Evolutionary conservation across 140 eudicot genomes (phyloP).

Genomic region (Bidens hawaiensis): DNA sequence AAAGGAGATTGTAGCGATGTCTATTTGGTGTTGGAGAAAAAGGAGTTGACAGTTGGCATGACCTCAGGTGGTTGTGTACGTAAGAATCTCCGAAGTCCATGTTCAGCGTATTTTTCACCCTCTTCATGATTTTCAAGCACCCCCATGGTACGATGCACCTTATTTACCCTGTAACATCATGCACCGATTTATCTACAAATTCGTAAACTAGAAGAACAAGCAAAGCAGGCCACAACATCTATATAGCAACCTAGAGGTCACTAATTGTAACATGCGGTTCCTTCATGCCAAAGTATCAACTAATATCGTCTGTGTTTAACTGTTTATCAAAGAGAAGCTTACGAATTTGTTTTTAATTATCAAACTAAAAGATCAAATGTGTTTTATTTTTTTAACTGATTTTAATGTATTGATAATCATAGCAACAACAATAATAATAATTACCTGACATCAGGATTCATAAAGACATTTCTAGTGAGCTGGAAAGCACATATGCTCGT

Average conservation of each 20-base stretch:
- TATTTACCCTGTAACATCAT: slow-evolving; percentile 51
- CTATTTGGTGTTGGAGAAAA: slow-evolving; percentile 57
- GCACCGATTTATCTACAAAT: neutral
- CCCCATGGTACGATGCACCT: slow-evolving; percentile 57
- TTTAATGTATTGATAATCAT: neutral
- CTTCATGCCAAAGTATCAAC: neutral
- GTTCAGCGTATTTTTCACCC: slow-evolving; percentile 78
- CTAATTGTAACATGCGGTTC: neutral
- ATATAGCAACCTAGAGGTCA: neutral
- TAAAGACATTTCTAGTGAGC: slow-evolving; percentile 65
- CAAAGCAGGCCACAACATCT: neutral
- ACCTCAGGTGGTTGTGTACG: slow-evolving; percentile 81
- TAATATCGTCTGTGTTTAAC: neutral
- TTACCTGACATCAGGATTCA: slow-evolving; percentile 93
- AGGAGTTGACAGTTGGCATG: slow-evolving; percentile 78
- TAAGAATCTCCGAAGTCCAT: slow-evolving; percentile 80
- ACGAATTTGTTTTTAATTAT: too few relatives aligned
- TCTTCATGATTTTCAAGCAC: slow-evolving; percentile 80
- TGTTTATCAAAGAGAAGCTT: neutral
- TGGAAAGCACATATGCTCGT: slow-evolving; percentile 75
- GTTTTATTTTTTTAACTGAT: neutral
- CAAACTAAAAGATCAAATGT: too few relatives aligned
- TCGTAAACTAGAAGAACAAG: neutral
- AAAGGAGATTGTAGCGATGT: neutral
- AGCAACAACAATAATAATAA: neutral